Evolutionary conservation across 1,139 yeast species (phyloP), one percentile per base, ranked within the genome.

Genomic region (Kazachstania sp.): DNA sequence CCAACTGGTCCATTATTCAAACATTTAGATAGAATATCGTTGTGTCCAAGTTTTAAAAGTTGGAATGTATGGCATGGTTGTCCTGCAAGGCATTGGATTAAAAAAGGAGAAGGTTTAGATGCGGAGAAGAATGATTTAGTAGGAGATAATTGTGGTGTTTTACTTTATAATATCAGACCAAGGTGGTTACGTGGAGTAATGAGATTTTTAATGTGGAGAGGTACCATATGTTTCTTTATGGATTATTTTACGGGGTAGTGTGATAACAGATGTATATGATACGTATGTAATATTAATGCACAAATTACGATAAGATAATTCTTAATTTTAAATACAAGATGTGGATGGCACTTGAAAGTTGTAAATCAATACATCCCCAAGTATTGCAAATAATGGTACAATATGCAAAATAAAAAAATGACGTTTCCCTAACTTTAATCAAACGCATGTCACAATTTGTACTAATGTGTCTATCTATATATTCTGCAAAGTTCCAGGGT

Each of bases 21-120:
- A 65, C 84, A 87, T 59, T 71, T 92, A 46, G 64, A 75, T 42
- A 72, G 97, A 48, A 63, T 70, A 2, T 74, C 78, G 16, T 81
- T 94, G 1, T 92, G 98, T 63, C 95, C 88, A 63, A 69, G 94
- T 42, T 73, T 79, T 50, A 88, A 87, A 64, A 86, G 95, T 95
- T 83, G 87, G 85, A 82, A 83, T 63, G 56, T 73, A 42, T 71
- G 79, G 71, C 75, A 75, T 51, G 83, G 87, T 1, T 92, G 98
- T 66, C 83, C 83, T 18, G 79, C 90, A 3, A 71, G 96, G 47
- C 73, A 77, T 45, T 79, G 80, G 55, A 78, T 85, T 45, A 79
- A 84, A 52, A 78, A 85, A 74, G 97, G 97, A 0, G 79, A 84
- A 54, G 97, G 97, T 0, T 45, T 64, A 31, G 66, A 61, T 49